Conservation (phyloP, 306 rosid genomes). For the Sicyos baderoa region DNA sequence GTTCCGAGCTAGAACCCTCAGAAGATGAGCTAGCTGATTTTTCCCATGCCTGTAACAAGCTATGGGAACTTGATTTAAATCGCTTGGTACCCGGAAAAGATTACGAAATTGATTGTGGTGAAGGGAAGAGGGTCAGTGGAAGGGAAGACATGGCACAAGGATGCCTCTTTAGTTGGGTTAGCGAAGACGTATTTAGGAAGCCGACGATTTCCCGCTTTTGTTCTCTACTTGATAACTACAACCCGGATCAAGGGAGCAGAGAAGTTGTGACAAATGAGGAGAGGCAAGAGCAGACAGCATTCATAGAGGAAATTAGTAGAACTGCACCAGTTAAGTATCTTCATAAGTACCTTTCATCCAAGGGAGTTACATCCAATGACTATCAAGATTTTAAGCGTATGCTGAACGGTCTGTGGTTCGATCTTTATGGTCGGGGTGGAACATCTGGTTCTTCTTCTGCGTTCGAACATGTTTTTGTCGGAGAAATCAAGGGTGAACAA, state of each 20-base stretch:
- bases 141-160: slow-evolving; percentile 70
- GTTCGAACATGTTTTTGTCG: slow-evolving; percentile 93
- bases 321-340: slow-evolving; percentile 86
- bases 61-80: slow-evolving; percentile 82
- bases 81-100: slow-evolving; percentile 69
- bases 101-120: slow-evolving; percentile 91
- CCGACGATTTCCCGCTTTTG: slow-evolving; percentile 76
- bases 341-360: slow-evolving; percentile 60
- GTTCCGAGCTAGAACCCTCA: slow-evolving; percentile 46
- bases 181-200: slow-evolving; percentile 54
- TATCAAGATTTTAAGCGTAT: slow-evolving; percentile 59
- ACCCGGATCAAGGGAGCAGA: slow-evolving; percentile 63
- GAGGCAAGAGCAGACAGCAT: slow-evolving; percentile 86
- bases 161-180: slow-evolving; percentile 61
- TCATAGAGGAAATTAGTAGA: slow-evolving; percentile 89
- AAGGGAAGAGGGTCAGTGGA: slow-evolving; percentile 70
- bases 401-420: slow-evolving; percentile 68
- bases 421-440: slow-evolving; percentile 85
- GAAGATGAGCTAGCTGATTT: slow-evolving; percentile 66
- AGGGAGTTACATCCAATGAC: slow-evolving; percentile 47
- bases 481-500: slow-evolving; percentile 71
- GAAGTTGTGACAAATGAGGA: slow-evolving; percentile 90
- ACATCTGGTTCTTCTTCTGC: slow-evolving; percentile 84
- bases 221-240: slow-evolving; percentile 86
- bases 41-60: slow-evolving; percentile 61